phyloP scores from a whole-genome alignment of 306 rosid genomes.

The Trichosanthes truncata region DNA sequence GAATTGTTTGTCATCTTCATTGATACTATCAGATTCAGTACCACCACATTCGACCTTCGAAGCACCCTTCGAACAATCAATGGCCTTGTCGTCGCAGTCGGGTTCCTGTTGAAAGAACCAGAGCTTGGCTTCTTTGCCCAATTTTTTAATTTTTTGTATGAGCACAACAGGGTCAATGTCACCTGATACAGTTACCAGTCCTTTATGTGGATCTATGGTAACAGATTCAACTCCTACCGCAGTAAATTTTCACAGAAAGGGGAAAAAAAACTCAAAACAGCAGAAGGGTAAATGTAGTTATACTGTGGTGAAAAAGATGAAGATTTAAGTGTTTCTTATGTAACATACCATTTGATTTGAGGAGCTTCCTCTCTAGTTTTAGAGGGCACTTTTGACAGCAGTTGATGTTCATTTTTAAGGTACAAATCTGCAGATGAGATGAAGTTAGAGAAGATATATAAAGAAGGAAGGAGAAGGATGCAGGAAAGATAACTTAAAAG shows the following conservation, averaged over 20 bases:
- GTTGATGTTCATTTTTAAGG: conserved; percentile 1
- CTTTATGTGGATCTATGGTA: not conserved
- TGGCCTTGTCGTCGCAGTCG: not conserved
- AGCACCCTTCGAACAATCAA: not conserved
- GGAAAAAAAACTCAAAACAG: not conserved
- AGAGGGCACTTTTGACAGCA: conserved; percentile 7
- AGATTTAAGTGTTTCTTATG: not conserved
- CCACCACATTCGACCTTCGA: not conserved
- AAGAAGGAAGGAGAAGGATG: not conserved
- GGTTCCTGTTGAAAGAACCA: conserved; percentile 6
- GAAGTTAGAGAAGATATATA: not conserved
- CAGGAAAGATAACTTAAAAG: not conserved
- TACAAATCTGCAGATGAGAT: conserved; percentile 6
- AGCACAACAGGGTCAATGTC: conserved; percentile 6
- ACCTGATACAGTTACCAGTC: not conserved
- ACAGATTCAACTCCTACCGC: conserved; percentile 12
- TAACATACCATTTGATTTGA: conserved; percentile 5
- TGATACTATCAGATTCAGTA: not conserved
- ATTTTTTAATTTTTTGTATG: not conserved
- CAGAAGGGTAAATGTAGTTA: not conserved
- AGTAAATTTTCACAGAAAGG: not conserved
- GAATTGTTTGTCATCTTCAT: not conserved
- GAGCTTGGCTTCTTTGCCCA: conserved; percentile 4
- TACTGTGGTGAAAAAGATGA: not conserved
- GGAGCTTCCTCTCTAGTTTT: not conserved